Conservation (phyloP, 805 yeast species). For the Yarrowia sp. region DNA sequence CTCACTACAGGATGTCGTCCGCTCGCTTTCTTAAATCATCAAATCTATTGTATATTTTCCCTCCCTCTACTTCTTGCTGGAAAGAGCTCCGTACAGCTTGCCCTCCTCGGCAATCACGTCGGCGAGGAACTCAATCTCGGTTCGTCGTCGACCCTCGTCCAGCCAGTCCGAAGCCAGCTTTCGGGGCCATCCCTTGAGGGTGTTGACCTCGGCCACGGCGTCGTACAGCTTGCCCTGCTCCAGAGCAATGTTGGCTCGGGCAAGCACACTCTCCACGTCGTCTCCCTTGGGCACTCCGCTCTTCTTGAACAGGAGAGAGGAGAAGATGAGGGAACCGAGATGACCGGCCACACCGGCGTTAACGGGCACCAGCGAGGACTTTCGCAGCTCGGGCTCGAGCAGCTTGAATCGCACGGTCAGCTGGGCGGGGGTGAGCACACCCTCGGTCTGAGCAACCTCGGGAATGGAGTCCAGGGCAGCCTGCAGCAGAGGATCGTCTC, state of each 20-base stretch:
- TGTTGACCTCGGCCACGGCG: slow-evolving; percentile 92
- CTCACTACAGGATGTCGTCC: no score
- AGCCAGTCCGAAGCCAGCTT: slow-evolving; percentile 92
- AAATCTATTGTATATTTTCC: slow-evolving; percentile 29
- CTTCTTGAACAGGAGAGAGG: slow-evolving; percentile 76
- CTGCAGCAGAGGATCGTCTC: slow-evolving; percentile 59
- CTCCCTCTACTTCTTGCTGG: slow-evolving; percentile 25
- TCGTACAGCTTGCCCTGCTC: slow-evolving; percentile 76
- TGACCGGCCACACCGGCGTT: slow-evolving; percentile 96
- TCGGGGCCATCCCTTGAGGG: slow-evolving; percentile 92
- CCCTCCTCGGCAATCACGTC: slow-evolving; percentile 55
- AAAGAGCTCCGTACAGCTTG: slow-evolving; percentile 42
- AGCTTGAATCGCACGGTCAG: slow-evolving; percentile 79
- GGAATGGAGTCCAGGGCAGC: slow-evolving; percentile 60
- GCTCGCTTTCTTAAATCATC: not conserved
- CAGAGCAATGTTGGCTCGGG: slow-evolving; percentile 80
- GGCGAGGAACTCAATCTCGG: slow-evolving; percentile 84
- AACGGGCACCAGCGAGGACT: slow-evolving; percentile 88
- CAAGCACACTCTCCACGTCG: slow-evolving; percentile 87
- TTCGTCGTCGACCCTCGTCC: slow-evolving; percentile 82
- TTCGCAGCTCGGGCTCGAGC: slow-evolving; percentile 83
- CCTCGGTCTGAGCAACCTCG: slow-evolving; percentile 54
- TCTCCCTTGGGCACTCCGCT: slow-evolving; percentile 79
- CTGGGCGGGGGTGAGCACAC: slow-evolving; percentile 80
- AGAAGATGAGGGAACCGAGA: slow-evolving; percentile 76